Percentiles rank a stretch among this genome's conserved stretches.
phyloP scores from a whole-genome alignment of 2,329 filamentous ascomycete species.

The Fusarium ambrosium region DNA sequence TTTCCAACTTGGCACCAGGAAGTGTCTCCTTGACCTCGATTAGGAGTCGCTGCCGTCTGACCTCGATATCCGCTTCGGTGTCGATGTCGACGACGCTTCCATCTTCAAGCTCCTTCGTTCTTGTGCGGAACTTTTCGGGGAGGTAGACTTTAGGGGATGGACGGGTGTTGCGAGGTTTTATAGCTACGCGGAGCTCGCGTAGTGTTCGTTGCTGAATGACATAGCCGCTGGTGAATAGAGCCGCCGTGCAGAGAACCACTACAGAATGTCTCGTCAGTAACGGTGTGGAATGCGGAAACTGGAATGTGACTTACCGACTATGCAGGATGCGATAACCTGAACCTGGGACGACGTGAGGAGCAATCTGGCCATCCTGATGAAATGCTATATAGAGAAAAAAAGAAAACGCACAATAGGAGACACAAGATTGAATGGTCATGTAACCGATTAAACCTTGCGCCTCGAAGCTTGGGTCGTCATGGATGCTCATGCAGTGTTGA shows the following conservation, averaged over 20 bases:
- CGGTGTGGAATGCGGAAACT: slow-evolving; percentile 34
- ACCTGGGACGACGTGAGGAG: slow-evolving; percentile 79
- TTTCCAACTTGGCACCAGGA: slow-evolving; percentile 35
- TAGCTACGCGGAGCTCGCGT: slow-evolving; percentile 79
- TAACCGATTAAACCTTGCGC: slow-evolving; percentile 4
- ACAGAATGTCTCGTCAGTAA: slow-evolving; percentile 16
- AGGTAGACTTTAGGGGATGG: slow-evolving; percentile 63
- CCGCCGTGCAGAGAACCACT: slow-evolving; percentile 83
- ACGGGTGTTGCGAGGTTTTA: slow-evolving; percentile 63
- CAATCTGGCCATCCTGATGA: slow-evolving; percentile 56
- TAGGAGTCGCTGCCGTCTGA: slow-evolving; percentile 44
- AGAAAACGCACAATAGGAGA: not conserved
- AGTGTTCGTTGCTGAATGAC: slow-evolving; percentile 89
- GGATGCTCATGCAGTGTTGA: slow-evolving; percentile 39
- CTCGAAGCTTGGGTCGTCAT: slow-evolving; percentile 32
- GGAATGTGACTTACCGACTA: slow-evolving; percentile 67
- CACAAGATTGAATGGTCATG: not conserved
- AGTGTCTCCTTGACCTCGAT: slow-evolving; percentile 54
- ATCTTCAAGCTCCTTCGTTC: slow-evolving; percentile 62
- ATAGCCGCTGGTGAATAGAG: slow-evolving; percentile 91
- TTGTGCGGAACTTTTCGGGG: slow-evolving; percentile 63
- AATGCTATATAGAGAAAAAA: not conserved
- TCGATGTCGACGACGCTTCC: slow-evolving; percentile 59
- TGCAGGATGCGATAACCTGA: slow-evolving; percentile 74
- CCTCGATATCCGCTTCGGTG: slow-evolving; percentile 51